phyloP scores from a whole-genome alignment of 1,139 yeast genomes.

The Nadsonia starkeyi-henricii region DNA sequence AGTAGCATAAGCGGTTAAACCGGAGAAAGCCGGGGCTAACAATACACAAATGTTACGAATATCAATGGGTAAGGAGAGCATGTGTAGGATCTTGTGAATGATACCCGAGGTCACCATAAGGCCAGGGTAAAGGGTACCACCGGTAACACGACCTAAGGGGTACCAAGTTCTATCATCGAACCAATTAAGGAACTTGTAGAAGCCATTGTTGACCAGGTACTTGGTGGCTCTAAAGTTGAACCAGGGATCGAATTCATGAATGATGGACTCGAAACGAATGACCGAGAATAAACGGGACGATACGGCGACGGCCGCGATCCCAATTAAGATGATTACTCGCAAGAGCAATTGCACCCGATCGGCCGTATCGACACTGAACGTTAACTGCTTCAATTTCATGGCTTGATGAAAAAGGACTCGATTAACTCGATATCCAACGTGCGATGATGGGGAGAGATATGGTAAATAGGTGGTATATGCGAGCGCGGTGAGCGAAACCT shows the following conservation, averaged over 20 bases:
- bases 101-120: constrained; percentile 93
- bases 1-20: constrained; percentile 86
- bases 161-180: constrained; percentile 99
- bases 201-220: constrained; percentile 70
- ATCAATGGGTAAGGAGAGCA: constrained; percentile 68
- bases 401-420: not conserved
- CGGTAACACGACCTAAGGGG: constrained; percentile 96
- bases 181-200: constrained; percentile 91
- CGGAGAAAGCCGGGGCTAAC: constrained; percentile 93
- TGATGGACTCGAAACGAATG: constrained; percentile 69
- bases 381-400: not conserved
- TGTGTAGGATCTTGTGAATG: constrained; percentile 61
- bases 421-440: too few relatives aligned
- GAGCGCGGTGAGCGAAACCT: too few relatives aligned
- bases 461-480: too few relatives aligned
- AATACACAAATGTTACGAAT: constrained; percentile 92
- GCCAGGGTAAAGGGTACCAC: constrained; percentile 97
- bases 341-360: constrained; percentile 29
- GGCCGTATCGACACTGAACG: constrained; percentile 1
- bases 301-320: constrained; percentile 80
- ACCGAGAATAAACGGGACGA: constrained; percentile 65
- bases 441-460: too few relatives aligned
- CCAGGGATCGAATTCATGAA: constrained; percentile 99
- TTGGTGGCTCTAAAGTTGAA: constrained; percentile 93
- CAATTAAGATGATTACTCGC: constrained; percentile 48